phyloP scores from a whole-genome alignment of 116 monocot genomes.

The Dioscorea cayenensis region DNA sequence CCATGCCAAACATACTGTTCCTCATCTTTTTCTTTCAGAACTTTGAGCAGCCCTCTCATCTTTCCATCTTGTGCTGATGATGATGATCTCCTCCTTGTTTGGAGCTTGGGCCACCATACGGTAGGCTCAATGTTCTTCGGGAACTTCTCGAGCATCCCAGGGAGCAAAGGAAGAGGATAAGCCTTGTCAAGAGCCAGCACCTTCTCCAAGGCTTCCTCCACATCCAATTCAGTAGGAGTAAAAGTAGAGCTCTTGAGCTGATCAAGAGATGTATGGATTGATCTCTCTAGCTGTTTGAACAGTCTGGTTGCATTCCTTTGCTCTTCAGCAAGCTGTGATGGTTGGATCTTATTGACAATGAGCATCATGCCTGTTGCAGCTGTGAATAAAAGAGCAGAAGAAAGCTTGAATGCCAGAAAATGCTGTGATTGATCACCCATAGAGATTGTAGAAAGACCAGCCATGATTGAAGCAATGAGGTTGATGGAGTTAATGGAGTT shows the following conservation, averaged over 20 bases:
- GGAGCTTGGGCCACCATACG: conserved; percentile 50
- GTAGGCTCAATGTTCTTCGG: conserved; percentile 50
- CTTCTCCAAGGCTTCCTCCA: conserved; percentile 36
- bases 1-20: conserved; percentile 34
- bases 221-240: conserved; percentile 13
- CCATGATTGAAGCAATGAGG: conserved; percentile 11
- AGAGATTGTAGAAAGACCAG: background rate
- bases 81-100: too few species aligned
- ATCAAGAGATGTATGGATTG: conserved; percentile 23
- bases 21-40: conserved; percentile 39
- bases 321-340: conserved; percentile 78
- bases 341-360: conserved; percentile 67
- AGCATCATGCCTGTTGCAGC: conserved; percentile 38
- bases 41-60: conserved; percentile 22
- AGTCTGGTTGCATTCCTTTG: conserved; percentile 63
- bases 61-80: conserved; percentile 9
- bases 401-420: conserved; percentile 26
- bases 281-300: conserved; percentile 50
- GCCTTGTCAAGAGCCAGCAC: conserved; percentile 60
- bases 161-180: conserved; percentile 59
- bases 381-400: conserved; percentile 36
- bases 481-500: conserved; percentile 40
- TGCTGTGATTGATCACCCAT: background rate
- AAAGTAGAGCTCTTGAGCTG: background rate
- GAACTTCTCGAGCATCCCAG: conserved; percentile 69